These are phyloP conservation scores for Cladosporium sp. DNA, from an alignment of 2,329 filamentous ascomycete genomes.

Conservation along the genomic window DNA sequence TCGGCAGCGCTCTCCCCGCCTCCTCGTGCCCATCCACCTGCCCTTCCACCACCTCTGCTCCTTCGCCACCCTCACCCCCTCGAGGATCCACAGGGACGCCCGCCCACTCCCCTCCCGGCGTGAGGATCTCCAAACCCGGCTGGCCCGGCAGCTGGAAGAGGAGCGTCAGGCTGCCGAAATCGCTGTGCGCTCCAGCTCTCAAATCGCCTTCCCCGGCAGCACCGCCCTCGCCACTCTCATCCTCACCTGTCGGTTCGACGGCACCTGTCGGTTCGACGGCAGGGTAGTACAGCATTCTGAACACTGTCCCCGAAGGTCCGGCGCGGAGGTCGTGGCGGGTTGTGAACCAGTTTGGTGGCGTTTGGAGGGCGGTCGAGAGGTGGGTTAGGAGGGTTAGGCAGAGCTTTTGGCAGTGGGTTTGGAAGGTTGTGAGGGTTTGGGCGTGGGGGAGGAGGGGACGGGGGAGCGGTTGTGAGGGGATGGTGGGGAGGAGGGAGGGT, in stretches of 20 bases:
- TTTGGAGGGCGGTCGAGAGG: constrained; percentile 69
- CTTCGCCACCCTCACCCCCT: neutral
- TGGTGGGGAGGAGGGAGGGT: constrained; percentile 59
- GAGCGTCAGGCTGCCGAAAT: constrained; percentile 68
- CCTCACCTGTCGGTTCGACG: constrained; percentile 40
- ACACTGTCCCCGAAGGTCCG: constrained; percentile 49
- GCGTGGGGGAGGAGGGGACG: constrained; percentile 57
- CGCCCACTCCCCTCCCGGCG: constrained; percentile 42
- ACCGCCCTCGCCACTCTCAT: too few relatives aligned
- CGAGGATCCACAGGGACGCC: constrained; percentile 42
- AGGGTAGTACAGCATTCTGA: constrained; percentile 51
- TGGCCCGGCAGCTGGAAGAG: constrained; percentile 85
- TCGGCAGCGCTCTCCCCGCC: constrained; percentile 45
- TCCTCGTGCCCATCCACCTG: constrained; percentile 9
- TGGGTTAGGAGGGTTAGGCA: constrained; percentile 70
- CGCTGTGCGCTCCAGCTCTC: constrained; percentile 85
- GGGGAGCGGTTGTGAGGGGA: constrained; percentile 77
- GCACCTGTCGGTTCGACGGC: constrained; percentile 11
- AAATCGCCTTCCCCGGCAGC: constrained; percentile 66
- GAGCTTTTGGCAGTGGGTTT: constrained; percentile 65
- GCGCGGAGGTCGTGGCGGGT: constrained; percentile 52
- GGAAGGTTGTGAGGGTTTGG: constrained; percentile 61
- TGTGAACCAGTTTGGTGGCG: constrained; percentile 55
- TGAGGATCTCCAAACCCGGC: constrained; percentile 79
- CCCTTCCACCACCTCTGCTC: neutral